Conservation (phyloP, 2,329 filamentous ascomycete genomes). For the Apiospora kogelbergensis region DNA sequence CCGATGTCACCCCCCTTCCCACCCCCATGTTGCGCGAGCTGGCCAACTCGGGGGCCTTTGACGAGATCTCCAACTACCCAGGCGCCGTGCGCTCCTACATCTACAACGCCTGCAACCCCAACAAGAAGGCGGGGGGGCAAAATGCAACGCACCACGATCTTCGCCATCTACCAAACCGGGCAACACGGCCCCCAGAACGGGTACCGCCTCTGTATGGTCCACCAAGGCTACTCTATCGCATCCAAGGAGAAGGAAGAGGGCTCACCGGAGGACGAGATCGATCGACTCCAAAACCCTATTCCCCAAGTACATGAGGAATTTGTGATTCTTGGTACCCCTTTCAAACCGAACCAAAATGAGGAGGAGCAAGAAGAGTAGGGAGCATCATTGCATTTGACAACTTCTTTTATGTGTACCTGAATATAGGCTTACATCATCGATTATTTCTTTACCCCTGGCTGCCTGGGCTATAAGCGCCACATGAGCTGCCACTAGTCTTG, state of each 20-base stretch:
- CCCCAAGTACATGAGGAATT: constrained; percentile 5
- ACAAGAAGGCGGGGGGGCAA: neutral
- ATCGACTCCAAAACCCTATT: neutral
- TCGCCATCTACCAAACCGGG: constrained; percentile 5
- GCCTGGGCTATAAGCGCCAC: neutral
- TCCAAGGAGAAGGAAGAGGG: neutral
- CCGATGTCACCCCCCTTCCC: neutral
- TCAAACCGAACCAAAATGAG: neutral
- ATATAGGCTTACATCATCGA: no score
- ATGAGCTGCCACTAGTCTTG: neutral
- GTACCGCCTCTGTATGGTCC: neutral
- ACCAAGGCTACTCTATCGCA: neutral
- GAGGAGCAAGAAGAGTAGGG: no score
- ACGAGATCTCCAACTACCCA: neutral
- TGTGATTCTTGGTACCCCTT: neutral
- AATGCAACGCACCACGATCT: neutral
- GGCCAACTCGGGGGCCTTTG: neutral
- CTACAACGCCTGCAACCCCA: neutral
- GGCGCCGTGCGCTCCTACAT: neutral
- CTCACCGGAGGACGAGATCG: neutral
- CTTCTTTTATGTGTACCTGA: no score
- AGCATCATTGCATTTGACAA: no score
- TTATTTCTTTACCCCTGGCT: neutral
- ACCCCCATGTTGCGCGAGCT: neutral
- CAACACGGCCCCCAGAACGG: constrained; percentile 5